Percentiles rank a stretch among this genome's conserved stretches.
These are phyloP conservation scores for Erythrophleum ivorense DNA, from an alignment of 331 rosid species.

Conservation along the genomic window DNA sequence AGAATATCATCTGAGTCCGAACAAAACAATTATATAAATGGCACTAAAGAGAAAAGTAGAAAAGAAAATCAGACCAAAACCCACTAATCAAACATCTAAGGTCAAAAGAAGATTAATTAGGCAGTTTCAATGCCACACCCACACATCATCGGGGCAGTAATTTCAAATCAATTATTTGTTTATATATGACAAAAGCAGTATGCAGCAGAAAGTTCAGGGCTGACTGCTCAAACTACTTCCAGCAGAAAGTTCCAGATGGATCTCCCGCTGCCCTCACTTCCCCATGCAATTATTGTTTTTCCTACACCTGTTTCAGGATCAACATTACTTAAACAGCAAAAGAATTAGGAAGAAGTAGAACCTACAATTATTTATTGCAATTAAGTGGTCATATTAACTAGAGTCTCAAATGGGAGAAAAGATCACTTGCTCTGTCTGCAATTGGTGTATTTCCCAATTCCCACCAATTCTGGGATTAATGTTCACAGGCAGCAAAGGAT, in stretches of 20 bases:
- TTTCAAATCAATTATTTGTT: not conserved
- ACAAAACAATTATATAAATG: not conserved
- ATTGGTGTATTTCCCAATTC: not conserved
- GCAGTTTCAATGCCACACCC: not conserved
- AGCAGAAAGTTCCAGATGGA: slow-evolving; percentile 19
- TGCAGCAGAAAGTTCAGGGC: slow-evolving; percentile 13
- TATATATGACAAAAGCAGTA: not conserved
- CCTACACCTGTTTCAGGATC: slow-evolving; percentile 17
- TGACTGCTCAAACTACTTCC: slow-evolving; percentile 5
- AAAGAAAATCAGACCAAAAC: slow-evolving; percentile 18
- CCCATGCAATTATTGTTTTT: slow-evolving; percentile 13
- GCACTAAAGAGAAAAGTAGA: slow-evolving; percentile 1
- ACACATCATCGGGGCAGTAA: not conserved
- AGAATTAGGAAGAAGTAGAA: slow-evolving; percentile 3
- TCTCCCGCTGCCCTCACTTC: slow-evolving; percentile 11
- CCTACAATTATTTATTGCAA: slow-evolving; percentile 16
- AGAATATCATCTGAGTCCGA: not conserved
- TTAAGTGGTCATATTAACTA: not conserved
- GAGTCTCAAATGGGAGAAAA: not conserved
- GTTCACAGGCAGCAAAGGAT: not conserved
- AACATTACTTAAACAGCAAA: slow-evolving; percentile 19
- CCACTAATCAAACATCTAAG: not conserved
- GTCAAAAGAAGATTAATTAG: slow-evolving; percentile 7
- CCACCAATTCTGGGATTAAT: not conserved
- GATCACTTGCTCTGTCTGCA: slow-evolving; percentile 1